phyloP scores from a whole-genome alignment of 2,329 filamentous ascomycete species.

The Trichoderma arundinaceum region DNA sequence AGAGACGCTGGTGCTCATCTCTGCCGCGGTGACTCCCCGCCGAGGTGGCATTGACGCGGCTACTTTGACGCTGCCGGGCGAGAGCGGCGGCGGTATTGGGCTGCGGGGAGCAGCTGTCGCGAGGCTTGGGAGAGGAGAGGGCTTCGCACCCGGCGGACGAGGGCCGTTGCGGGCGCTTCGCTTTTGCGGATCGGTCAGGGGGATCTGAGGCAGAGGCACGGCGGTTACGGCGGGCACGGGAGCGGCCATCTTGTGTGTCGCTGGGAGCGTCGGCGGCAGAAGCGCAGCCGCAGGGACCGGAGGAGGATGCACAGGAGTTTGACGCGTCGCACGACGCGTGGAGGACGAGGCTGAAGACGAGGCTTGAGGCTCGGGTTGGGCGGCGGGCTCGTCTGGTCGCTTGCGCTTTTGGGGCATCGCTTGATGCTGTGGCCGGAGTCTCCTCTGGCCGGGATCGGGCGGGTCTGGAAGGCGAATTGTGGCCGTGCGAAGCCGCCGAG shows the following conservation, averaged over 20 bases:
- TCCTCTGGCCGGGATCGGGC: neutral
- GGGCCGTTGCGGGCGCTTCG: conserved; percentile 16
- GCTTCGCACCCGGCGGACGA: conserved; percentile 7
- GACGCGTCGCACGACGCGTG: conserved; percentile 50
- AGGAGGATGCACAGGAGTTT: conserved; percentile 45
- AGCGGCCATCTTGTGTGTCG: conserved; percentile 21
- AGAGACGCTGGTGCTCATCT: conserved; percentile 35
- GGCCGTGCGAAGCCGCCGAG: conserved; percentile 1
- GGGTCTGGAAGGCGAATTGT: neutral
- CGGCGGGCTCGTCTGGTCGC: conserved; percentile 40
- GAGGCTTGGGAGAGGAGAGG: neutral
- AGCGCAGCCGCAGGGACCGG: conserved; percentile 35
- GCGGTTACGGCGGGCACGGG: conserved; percentile 24
- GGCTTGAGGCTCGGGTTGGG: conserved; percentile 31
- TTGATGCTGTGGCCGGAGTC: conserved; percentile 14
- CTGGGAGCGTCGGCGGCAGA: conserved; percentile 26
- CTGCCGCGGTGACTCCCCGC: conserved; percentile 23
- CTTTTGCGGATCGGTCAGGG: conserved; percentile 28
- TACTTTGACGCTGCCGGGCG: conserved; percentile 20
- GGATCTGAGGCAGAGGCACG: conserved; percentile 30
- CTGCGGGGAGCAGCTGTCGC: conserved; percentile 1
- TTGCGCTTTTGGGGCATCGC: conserved; percentile 49
- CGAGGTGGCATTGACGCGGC: conserved; percentile 6
- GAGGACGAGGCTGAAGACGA: conserved; percentile 2
- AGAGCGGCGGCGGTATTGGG: conserved; percentile 16